phyloP scores from a whole-genome alignment of 2,329 filamentous ascomycete genomes.

The Phaeophleospora eucalypticola region DNA sequence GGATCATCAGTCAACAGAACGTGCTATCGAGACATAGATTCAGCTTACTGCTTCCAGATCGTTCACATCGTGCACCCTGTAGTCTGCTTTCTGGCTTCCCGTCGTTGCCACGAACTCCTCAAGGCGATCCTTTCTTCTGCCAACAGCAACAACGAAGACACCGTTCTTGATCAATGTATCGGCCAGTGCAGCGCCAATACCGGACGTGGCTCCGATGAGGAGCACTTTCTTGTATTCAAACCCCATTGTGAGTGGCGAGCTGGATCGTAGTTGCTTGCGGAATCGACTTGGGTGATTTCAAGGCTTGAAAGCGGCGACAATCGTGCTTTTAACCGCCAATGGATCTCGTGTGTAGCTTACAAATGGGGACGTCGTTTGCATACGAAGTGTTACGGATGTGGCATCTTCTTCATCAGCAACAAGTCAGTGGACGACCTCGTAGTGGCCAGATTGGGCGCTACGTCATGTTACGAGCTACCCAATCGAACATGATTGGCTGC shows the following conservation, averaged over 20 bases:
- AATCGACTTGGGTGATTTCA: too few relatives aligned
- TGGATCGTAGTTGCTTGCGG: too few relatives aligned
- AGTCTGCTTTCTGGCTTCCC: conserved; percentile 33
- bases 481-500: too few relatives aligned
- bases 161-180: conserved; percentile 46
- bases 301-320: too few relatives aligned
- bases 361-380: too few relatives aligned
- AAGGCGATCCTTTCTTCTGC: conserved; percentile 50
- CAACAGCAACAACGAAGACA: conserved; percentile 46
- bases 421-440: too few relatives aligned
- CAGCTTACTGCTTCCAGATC: conserved; percentile 37
- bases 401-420: too few relatives aligned
- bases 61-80: conserved; percentile 49
- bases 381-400: too few relatives aligned
- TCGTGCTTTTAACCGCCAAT: too few relatives aligned
- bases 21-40: not conserved
- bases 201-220: conserved; percentile 50
- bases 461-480: too few relatives aligned
- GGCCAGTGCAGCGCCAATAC: conserved; percentile 50
- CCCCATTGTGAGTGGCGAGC: conserved; percentile 17
- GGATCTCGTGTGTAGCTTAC: too few relatives aligned
- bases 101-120: conserved; percentile 46
- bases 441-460: too few relatives aligned
- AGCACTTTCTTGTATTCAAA: conserved; percentile 53
- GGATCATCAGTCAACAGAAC: not conserved